Conservation (phyloP, 257 asterid species). For the Cynanchum wilfordii region DNA sequence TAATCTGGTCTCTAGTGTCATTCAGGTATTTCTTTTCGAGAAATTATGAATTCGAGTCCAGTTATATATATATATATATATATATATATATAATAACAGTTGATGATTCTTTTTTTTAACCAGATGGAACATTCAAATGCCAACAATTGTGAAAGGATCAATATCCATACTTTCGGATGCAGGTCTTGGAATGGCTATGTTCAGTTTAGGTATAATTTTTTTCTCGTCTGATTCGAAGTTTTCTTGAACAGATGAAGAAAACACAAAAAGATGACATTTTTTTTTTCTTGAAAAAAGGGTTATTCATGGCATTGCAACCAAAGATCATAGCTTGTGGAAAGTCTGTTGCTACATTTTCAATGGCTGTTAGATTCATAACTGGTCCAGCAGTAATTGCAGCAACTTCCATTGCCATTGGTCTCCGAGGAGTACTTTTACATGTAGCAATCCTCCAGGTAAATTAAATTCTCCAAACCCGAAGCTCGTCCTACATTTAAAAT, state of each 20-base stretch:
- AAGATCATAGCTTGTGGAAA: constrained; percentile 84
- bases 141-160: constrained; percentile 74
- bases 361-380: constrained; percentile 89
- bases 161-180: constrained; percentile 88
- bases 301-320: constrained; percentile 96
- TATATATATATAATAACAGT: too few species aligned
- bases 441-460: constrained; percentile 86
- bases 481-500: too few species aligned
- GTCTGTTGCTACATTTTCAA: constrained; percentile 79
- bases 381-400: constrained; percentile 98
- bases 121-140: constrained; percentile 94
- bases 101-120: background rate
- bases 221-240: background rate
- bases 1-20: constrained; percentile 81
- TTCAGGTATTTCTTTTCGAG: constrained; percentile 38
- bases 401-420: constrained; percentile 83
- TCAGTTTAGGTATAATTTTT: constrained; percentile 56
- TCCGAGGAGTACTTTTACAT: constrained; percentile 75
- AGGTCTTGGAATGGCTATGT: constrained; percentile 99
- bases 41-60: too few species aligned
- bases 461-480: too few species aligned
- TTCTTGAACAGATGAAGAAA: background rate
- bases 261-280: too few species aligned
- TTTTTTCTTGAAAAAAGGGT: constrained; percentile 33
- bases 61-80: too few species aligned